Conservation (phyloP, 352 stramenopile species). For the Albugo laibachii region DNA sequence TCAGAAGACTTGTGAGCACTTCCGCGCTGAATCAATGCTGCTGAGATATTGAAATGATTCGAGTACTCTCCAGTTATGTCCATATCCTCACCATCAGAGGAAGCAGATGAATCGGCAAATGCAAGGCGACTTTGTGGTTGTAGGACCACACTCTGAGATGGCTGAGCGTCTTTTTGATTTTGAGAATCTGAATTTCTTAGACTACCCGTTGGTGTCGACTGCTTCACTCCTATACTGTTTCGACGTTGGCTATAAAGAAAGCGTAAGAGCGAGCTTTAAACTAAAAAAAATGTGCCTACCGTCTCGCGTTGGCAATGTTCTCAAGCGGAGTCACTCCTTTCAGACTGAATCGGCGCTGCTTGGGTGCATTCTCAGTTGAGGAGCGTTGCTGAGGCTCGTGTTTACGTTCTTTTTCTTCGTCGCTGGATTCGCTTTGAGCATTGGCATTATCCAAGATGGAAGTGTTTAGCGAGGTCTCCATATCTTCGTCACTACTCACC, state of each 20-base stretch:
- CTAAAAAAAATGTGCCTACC: slow-evolving; percentile 13
- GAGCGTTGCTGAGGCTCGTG: neutral
- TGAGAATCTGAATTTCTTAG: too few species aligned
- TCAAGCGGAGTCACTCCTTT: slow-evolving; percentile 63
- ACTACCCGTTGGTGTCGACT: too few species aligned
- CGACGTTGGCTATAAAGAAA: too few species aligned
- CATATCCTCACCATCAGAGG: slow-evolving; percentile 68
- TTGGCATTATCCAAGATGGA: slow-evolving; percentile 67
- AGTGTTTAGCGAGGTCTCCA: slow-evolving; percentile 67
- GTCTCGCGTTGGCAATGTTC: slow-evolving; percentile 37
- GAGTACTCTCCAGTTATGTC: slow-evolving; percentile 71
- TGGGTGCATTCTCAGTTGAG: neutral
- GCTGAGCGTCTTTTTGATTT: too few species aligned
- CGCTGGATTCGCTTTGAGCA: slow-evolving; percentile 15
- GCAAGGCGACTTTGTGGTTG: slow-evolving; percentile 12
- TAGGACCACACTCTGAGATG: neutral
- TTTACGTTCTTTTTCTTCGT: slow-evolving; percentile 15
- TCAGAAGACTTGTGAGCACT: neutral
- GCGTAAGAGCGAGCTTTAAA: too few species aligned
- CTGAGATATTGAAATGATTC: slow-evolving; percentile 8
- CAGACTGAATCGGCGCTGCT: slow-evolving; percentile 33
- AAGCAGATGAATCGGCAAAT: slow-evolving; percentile 60
- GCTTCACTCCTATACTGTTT: too few species aligned
- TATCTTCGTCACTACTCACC: slow-evolving; percentile 19
- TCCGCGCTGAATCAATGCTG: neutral